Conservation (phyloP, 495 filamentous ascomycete genomes). For the Cercophora scortea region DNA sequence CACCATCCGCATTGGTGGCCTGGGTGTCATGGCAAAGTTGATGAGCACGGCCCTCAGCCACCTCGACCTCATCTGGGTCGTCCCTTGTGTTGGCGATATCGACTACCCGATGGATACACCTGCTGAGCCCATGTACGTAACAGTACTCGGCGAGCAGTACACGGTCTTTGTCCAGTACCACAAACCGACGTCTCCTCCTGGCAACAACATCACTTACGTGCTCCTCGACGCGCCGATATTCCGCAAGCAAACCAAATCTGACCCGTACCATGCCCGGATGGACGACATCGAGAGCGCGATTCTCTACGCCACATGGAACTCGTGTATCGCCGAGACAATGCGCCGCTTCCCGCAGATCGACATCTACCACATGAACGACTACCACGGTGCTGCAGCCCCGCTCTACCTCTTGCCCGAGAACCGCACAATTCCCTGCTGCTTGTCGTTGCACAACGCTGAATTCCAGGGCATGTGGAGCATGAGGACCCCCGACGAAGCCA, state of each 20-base stretch:
- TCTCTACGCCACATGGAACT: slow-evolving; percentile 66
- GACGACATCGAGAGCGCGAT: slow-evolving; percentile 63
- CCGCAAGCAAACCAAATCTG: slow-evolving; percentile 52
- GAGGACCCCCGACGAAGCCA: slow-evolving; percentile 53
- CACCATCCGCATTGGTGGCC: slow-evolving; percentile 61
- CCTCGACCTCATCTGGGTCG: slow-evolving; percentile 63
- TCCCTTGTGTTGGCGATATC: slow-evolving; percentile 59
- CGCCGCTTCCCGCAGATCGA: slow-evolving; percentile 49
- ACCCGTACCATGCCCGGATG: slow-evolving; percentile 64
- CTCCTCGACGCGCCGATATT: slow-evolving; percentile 63
- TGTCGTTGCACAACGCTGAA: slow-evolving; percentile 48
- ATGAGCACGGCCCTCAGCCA: slow-evolving; percentile 63
- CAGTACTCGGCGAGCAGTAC: slow-evolving; percentile 52
- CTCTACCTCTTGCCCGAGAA: slow-evolving; percentile 52
- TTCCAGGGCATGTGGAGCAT: slow-evolving; percentile 67
- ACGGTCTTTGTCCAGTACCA: slow-evolving; percentile 59
- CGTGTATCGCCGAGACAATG: slow-evolving; percentile 55
- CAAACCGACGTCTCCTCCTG: slow-evolving; percentile 26
- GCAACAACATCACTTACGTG: slow-evolving; percentile 58
- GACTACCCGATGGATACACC: slow-evolving; percentile 51
- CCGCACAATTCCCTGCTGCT: slow-evolving; percentile 46
- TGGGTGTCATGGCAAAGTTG: slow-evolving; percentile 61
- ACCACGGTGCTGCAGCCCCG: slow-evolving; percentile 63
- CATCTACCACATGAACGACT: slow-evolving; percentile 72
- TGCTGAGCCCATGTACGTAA: slow-evolving; percentile 56